Base-by-base conservation (phyloP, 805 yeast species). In the Yamadazyma paraphyllophila region DNA sequence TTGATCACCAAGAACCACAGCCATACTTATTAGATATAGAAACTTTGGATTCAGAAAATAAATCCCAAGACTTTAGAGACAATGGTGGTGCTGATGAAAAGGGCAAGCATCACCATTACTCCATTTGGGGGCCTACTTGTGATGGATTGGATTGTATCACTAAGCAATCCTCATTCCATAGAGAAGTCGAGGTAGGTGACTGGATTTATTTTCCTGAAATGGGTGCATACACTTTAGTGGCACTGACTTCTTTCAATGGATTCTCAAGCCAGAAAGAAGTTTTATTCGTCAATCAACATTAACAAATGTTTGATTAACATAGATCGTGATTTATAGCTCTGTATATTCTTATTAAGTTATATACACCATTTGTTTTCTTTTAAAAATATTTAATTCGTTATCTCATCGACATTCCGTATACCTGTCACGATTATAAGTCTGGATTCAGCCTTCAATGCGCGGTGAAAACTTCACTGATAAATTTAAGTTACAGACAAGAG, bases 61-160 rank as follows among this genome's bases (percentile, higher is more conserved):
- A 14, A 7, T 15, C 17, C 24, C 31, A 24, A 14, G 15, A 27
- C 7, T 14, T 14, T 9, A 14, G 40, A 25, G 60, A 71, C 37
- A 78, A 74, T 60, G 48, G 74, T 60, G 48, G 46, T 32, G 41
- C 44, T 41, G 43, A 40, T 15, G 71, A 63, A 26, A 42, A 46
- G 50, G 49, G 49, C 48, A 61, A 63, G 35, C 57, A 63, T 51
- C 63, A 63, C 36, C 63, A 63, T 36, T 84, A 78, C 43, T 87
- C 96, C 3, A 76, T 94, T 49, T 92, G 99, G 99, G 99, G 99
- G 5, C 99, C 98, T 37, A 92, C 98, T 14, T 92, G 99, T 69
- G 99, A 92, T 67, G 97, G 97, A 2, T 74, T 92, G 51, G 99
- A 92, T 65, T 85, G 96, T 63, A 80, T 92, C 47, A 63, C 85